Base-by-base conservation (phyloP, 2,329 filamentous ascomycete genomes). In the Fonsecaea pedrosoi region DNA sequence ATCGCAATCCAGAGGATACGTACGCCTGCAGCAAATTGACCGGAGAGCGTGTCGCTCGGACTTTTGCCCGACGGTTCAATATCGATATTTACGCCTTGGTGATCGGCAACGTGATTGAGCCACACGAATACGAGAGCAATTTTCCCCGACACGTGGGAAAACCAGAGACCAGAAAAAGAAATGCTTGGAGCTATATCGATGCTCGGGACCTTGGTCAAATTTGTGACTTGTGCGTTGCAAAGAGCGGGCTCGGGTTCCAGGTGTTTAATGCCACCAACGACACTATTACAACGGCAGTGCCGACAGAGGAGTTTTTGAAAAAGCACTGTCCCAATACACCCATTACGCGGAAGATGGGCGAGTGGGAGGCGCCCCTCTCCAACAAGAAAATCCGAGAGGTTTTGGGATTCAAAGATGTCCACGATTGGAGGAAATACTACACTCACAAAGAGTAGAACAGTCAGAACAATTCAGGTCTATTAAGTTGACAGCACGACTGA, bases 221-320 rank as follows among this genome's bases (percentile, higher is more conserved):
- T 64, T 88, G 85, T 72, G 79, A 88, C 69, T 72, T 85, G 8
- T 82, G 80, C 18, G 79, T 89, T 4, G 70, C 81, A 67, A 85
- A 82, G 70, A 80, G 82, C 72, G 86, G 84, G 0, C 72, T 89
- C 9, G 87, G 87, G 0, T 89, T 87, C 70, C 86, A 89, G 73
- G 77, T 89, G 0, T 89, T 89, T 76, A 89, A 89, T 72, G 87
- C 86, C 1, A 87, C 86, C 0, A 89, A 89, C 72, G 82, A 87
- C 71, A 85, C 81, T 2, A 88, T 88, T 57, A 89, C 86, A 0
- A 83, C 83, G 3, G 81, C 78, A 8, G 75, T 79, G 25, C 82
- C 84, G 0, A 87, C 85, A 0, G 77, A 77, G 53, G 79, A 85
- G 64, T 86, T 88, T 65, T 71, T 89, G 62, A 77, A 81, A 71